Evolutionary conservation across 805 yeast genomes (phyloP), one percentile per base, ranked within the genome.

Genomic region (Candida bentonensis): DNA sequence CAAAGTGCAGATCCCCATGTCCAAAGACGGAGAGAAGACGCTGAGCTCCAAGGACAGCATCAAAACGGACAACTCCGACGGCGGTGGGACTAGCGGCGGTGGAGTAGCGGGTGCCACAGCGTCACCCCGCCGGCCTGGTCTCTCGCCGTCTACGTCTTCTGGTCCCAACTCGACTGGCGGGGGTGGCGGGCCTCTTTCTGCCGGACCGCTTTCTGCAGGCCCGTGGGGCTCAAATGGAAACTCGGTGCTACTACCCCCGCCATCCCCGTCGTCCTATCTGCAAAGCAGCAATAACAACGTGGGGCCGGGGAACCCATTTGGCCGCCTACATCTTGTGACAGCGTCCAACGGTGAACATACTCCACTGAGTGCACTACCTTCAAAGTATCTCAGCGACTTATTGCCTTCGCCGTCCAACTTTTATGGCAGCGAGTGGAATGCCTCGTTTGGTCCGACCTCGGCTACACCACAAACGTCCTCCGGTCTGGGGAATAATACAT

Each of bases 381-480:
- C 83, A 2, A 68, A 82, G 43, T 83, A 78, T 53, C 76, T 82
- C 36, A 72, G 72, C 47, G 94, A 83, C 53, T 66, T 80, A 56
- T 76, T 84, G 53, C 88, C 87, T 23, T 81, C 89, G 3, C 95
- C 95, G 0, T 73, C 78, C n/a, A 81, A 74, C 49, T 77, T 78
- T 51, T 83, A 81, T 53, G 73, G 78, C 4, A 69, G 75, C 44
- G 79, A 74, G 40, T 75, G 79, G 79, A 65, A 65, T 42, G 62
- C 68, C 13, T 69, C 72, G 9, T 68, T 65, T 55, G 50, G 52
- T 3, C 55, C 56, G 4, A 51, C 55, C 36, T 30, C 36, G 20
- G 36, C 36, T 17, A 30, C 36, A 5, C 36, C 36, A 5, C 36
- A 30, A 17, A 30, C 36, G 7, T 48, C 57, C 3, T 48, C 57